Evolutionary conservation across 2,329 filamentous ascomycete genomes (phyloP).

Genomic region (Penicillium sp.): DNA sequence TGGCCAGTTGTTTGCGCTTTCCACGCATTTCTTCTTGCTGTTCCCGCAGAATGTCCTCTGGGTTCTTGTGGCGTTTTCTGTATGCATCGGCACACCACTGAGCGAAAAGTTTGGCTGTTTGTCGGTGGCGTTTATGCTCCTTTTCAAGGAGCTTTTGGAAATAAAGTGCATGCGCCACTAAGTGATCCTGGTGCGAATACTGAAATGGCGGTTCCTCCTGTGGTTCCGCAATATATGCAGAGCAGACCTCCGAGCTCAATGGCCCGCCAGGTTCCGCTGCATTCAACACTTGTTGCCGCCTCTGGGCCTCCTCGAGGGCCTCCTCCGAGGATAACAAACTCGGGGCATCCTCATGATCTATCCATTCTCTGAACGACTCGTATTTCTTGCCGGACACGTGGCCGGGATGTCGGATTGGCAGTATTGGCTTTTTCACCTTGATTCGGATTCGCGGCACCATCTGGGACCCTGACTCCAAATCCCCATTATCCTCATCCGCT

Average conservation of each 20-base stretch:
- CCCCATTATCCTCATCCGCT: constrained; percentile 15
- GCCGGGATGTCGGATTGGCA: constrained; percentile 53
- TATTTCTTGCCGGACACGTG: constrained; percentile 51
- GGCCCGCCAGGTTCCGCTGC: constrained; percentile 75
- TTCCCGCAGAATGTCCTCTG: constrained; percentile 79
- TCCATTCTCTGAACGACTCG: constrained; percentile 65
- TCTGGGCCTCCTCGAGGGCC: constrained; percentile 66
- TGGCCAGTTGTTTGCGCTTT: constrained; percentile 71
- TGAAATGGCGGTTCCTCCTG: constrained; percentile 73
- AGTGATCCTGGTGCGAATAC: constrained; percentile 85
- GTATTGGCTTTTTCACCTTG: constrained; percentile 53
- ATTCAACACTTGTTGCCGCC: constrained; percentile 69
- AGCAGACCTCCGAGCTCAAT: constrained; percentile 69
- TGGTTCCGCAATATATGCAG: constrained; percentile 70
- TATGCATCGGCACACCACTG: constrained; percentile 49
- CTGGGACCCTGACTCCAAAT: constrained; percentile 21
- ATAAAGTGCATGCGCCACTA: constrained; percentile 74
- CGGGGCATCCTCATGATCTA: constrained; percentile 52
- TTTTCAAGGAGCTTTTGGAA: constrained; percentile 77
- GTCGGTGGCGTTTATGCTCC: constrained; percentile 76
- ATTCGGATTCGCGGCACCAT: constrained; percentile 44
- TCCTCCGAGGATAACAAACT: constrained; percentile 57
- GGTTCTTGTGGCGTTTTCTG: constrained; percentile 43
- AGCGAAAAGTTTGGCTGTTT: constrained; percentile 76
- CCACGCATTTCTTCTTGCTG: constrained; percentile 66